Base-by-base conservation (phyloP, 164 flowering plant genomes). In the Houttuynia cordata region DNA sequence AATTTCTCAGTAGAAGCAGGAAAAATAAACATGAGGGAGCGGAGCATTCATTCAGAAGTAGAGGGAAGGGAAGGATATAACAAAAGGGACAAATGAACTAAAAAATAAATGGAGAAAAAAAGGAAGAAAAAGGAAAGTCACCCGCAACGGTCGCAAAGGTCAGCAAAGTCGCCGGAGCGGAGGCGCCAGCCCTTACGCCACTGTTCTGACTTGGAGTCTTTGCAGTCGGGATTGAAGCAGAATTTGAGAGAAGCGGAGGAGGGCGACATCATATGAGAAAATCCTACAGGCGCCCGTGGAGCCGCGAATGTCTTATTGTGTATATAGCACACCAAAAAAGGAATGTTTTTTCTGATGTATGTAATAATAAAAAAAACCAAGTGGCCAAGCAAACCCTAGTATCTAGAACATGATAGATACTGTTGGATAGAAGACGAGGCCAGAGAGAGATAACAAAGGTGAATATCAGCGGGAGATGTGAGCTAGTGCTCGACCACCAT, bases 71-170 rank as follows among this genome's bases (percentile, higher is more conserved):
- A 12, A 45, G 17, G 49, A 0, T 7, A 45, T 45, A 10, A 45
- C 0, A 58, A 15, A 58, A 34, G 24, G 24, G 9, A 15, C 0
- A 57, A 23, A 37, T 15, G 24, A 21, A 57, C 10, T 19, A 14
- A n/a, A 3, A 60, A 12, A 10, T 2, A 41, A 15, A 53, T 5
- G 50, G 40, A 59, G 24, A 59, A 25, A 65, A 18, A 40, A 24
- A 37, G n/a, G n/a, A n/a, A n/a, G 45, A 45, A 21, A 51, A 20
- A 19, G 9, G 51, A 10, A 8, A 34, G 86, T 76, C 65, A 91
- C 97, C 62, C 82, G 93, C 97, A 91, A 61, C 89, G 87, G 74
- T 84, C 88, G 58, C 97, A 91, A 20, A 91, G 91, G 60, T 84
- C 83, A 10, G 87, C 84, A 25, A 58, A 75, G 8, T 84, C 93